Conservation (phyloP, 768 basidiomycete species). For the Mycena haematopus region DNA sequence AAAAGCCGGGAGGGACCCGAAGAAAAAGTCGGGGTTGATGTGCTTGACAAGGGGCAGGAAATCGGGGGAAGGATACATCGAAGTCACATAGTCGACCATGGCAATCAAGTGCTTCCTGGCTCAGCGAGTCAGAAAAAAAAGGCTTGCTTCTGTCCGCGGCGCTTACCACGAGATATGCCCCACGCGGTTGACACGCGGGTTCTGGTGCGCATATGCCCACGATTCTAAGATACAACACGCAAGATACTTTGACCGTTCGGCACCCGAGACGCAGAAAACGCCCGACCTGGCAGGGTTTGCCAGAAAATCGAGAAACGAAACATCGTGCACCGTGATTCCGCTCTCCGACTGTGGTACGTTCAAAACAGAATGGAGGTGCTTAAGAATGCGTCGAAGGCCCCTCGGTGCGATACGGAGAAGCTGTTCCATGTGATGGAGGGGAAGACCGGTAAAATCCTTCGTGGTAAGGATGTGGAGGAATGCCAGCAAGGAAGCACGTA, state of each 20-base stretch:
- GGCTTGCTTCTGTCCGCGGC: neutral
- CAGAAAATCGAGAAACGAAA: slow-evolving; percentile 25
- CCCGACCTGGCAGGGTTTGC: slow-evolving; percentile 18
- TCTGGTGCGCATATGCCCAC: slow-evolving; percentile 17
- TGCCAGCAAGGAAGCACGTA: slow-evolving; percentile 1
- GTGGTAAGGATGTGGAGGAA: slow-evolving; percentile 23
- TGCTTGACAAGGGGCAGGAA: slow-evolving; percentile 5
- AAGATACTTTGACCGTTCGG: slow-evolving; percentile 6
- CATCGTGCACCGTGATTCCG: slow-evolving; percentile 4
- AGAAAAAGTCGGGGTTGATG: slow-evolving; percentile 30
- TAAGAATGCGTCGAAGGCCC: slow-evolving; percentile 13
- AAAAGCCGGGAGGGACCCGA: slow-evolving; percentile 20
- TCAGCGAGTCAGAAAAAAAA: neutral
- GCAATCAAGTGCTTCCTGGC: slow-evolving; percentile 19
- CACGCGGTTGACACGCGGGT: slow-evolving; percentile 17
- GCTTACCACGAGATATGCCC: slow-evolving; percentile 27
- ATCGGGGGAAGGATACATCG: slow-evolving; percentile 9
- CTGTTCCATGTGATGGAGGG: slow-evolving; percentile 17
- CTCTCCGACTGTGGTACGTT: slow-evolving; percentile 1
- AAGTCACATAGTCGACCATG: slow-evolving; percentile 29
- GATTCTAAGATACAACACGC: slow-evolving; percentile 22
- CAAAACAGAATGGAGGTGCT: slow-evolving; percentile 16
- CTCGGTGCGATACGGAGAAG: slow-evolving; percentile 14
- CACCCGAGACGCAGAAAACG: slow-evolving; percentile 16
- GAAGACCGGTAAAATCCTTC: slow-evolving; percentile 13